Evolutionary conservation across 495 filamentous ascomycete genomes (phyloP).

Genomic region (Aspergillus panamensis): DNA sequence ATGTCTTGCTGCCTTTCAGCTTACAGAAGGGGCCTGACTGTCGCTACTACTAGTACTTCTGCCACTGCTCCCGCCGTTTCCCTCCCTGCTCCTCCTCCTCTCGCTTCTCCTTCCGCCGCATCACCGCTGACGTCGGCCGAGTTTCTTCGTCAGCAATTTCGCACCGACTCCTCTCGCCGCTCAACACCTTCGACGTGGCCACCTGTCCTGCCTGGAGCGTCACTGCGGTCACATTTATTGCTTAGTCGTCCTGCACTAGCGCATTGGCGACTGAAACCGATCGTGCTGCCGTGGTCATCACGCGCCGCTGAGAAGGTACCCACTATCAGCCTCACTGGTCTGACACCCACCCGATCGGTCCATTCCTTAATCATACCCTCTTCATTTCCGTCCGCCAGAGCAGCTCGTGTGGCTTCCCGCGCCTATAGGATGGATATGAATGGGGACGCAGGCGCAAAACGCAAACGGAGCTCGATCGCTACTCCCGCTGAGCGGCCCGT

Average conservation of each 20-base stretch:
- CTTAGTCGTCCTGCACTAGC: conserved; percentile 6
- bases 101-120: conserved; percentile 13
- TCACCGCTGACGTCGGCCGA: conserved; percentile 10
- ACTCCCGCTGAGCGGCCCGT: conserved; percentile 49
- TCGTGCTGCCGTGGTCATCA: conserved; percentile 11
- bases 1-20: conserved; percentile 30
- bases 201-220: background rate
- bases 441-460: conserved; percentile 52
- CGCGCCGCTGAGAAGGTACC: conserved; percentile 1
- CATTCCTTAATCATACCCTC: conserved; percentile 11
- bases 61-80: conserved; percentile 7
- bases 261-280: conserved; percentile 12
- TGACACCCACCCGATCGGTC: conserved; percentile 7
- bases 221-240: background rate
- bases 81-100: background rate
- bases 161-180: background rate
- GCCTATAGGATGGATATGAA: conserved; percentile 48
- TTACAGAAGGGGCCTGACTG: conserved; percentile 33
- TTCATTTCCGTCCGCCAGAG: conserved; percentile 2
- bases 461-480: conserved; percentile 56
- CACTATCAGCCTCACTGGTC: conserved; percentile 4
- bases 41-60: conserved; percentile 19
- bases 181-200: background rate
- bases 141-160: background rate
- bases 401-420: conserved; percentile 3